These are phyloP conservation scores for Naganishia cerealis DNA, from an alignment of 1,284 basidiomycete species.

Conservation along the genomic window DNA sequence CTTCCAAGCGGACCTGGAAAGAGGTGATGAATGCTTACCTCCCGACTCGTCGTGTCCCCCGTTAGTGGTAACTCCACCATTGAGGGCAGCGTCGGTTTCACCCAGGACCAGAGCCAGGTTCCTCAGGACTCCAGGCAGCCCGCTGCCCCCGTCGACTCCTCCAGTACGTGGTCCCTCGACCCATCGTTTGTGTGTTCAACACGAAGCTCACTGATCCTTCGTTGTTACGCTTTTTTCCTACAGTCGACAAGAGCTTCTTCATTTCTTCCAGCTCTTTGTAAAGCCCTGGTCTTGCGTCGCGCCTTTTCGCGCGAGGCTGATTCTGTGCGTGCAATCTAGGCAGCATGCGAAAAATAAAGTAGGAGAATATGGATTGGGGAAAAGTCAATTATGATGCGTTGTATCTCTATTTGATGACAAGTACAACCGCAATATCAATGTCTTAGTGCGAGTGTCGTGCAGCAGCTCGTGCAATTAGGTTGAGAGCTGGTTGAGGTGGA, in stretches of 20 bases:
- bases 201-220: slow-evolving; percentile 25
- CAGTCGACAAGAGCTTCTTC: slow-evolving; percentile 53
- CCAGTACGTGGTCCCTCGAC: slow-evolving; percentile 61
- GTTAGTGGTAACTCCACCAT: slow-evolving; percentile 63
- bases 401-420: slow-evolving; percentile 10
- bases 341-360: neutral
- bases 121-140: slow-evolving; percentile 79
- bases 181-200: neutral
- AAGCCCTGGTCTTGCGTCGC: neutral
- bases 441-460: too few species aligned
- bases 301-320: neutral
- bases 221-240: slow-evolving; percentile 1
- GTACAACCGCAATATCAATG: neutral
- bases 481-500: too few species aligned
- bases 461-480: too few species aligned
- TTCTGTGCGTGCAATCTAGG: neutral
- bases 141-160: slow-evolving; percentile 80
- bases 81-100: slow-evolving; percentile 70
- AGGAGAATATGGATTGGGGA: neutral
- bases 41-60: slow-evolving; percentile 9
- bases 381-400: neutral
- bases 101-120: slow-evolving; percentile 64
- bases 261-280: slow-evolving; percentile 63
- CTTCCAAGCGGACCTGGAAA: neutral
- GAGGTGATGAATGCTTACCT: slow-evolving; percentile 1